These are phyloP conservation scores for Monilinia fructicola DNA, from an alignment of 2,329 filamentous ascomycete species.

Conservation along the genomic window DNA sequence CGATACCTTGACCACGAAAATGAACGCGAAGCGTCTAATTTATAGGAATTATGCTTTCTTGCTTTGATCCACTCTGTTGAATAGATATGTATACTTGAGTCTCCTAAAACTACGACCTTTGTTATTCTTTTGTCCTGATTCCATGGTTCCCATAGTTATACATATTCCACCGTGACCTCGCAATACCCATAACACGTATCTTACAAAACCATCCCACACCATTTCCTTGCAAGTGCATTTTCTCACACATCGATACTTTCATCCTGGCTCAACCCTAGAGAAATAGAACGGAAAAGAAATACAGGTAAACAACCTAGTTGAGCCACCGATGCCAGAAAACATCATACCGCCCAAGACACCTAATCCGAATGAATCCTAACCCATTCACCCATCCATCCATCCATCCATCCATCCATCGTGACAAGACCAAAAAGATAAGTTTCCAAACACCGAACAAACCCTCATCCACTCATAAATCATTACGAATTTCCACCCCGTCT, in stretches of 20 bases:
- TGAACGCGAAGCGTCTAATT: too few relatives aligned
- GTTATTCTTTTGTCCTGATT: too few relatives aligned
- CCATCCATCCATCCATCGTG: slow-evolving; percentile 4
- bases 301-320: neutral
- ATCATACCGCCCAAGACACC: slow-evolving; percentile 14
- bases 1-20: too few relatives aligned
- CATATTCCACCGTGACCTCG: neutral
- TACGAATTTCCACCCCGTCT: neutral
- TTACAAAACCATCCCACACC: neutral
- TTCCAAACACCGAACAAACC: neutral
- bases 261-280: neutral
- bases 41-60: too few relatives aligned
- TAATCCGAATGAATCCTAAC: neutral
- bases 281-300: neutral
- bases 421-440: slow-evolving; percentile 1
- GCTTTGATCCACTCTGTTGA: too few relatives aligned
- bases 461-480: neutral
- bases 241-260: neutral
- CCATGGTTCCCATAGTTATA: neutral
- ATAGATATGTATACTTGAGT: too few relatives aligned
- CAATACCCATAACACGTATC: neutral
- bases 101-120: too few relatives aligned
- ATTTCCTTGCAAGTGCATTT: neutral
- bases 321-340: slow-evolving; percentile 12
- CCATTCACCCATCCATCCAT: neutral